Conservation (phyloP, 805 yeast genomes). For the Yamadazyma sp. region DNA sequence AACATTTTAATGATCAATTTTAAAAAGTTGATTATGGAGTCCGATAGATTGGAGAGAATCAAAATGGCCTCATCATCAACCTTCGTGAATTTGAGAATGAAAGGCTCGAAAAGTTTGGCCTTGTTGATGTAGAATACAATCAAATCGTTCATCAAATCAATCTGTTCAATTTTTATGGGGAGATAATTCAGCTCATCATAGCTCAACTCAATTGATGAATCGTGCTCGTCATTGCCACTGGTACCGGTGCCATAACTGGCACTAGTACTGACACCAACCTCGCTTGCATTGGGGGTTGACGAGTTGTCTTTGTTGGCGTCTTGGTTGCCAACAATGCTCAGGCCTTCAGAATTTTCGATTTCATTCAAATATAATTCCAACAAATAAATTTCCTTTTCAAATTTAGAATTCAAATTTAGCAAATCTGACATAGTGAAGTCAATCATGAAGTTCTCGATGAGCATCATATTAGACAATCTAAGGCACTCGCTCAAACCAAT, state of each 20-base stretch:
- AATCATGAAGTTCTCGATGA: conserved; percentile 52
- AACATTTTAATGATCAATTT: conserved; percentile 36
- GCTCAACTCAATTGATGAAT: conserved; percentile 14
- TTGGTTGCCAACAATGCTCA: background rate
- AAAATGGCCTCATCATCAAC: conserved; percentile 21
- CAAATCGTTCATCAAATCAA: conserved; percentile 45
- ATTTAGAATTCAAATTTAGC: conserved; percentile 37
- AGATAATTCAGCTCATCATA: conserved; percentile 21
- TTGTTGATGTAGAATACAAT: conserved; percentile 49
- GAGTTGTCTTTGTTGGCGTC: background rate
- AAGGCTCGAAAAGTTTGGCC: conserved; percentile 53
- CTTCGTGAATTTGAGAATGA: conserved; percentile 35
- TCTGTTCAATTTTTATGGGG: conserved; percentile 24
- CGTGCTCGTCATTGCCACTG: conserved; percentile 13
- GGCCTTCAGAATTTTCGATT: conserved; percentile 7
- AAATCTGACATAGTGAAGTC: conserved; percentile 44
- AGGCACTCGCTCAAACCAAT: conserved; percentile 52
- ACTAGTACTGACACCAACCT: background rate
- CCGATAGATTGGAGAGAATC: conserved; percentile 38
- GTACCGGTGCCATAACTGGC: background rate
- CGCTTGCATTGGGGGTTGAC: background rate
- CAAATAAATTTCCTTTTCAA: conserved; percentile 41
- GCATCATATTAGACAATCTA: conserved; percentile 47
- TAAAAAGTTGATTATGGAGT: conserved; percentile 38
- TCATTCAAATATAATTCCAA: conserved; percentile 21